Evolutionary conservation across 345 rosid genomes (phyloP).

Genomic region (Conringia planisiliqua): DNA sequence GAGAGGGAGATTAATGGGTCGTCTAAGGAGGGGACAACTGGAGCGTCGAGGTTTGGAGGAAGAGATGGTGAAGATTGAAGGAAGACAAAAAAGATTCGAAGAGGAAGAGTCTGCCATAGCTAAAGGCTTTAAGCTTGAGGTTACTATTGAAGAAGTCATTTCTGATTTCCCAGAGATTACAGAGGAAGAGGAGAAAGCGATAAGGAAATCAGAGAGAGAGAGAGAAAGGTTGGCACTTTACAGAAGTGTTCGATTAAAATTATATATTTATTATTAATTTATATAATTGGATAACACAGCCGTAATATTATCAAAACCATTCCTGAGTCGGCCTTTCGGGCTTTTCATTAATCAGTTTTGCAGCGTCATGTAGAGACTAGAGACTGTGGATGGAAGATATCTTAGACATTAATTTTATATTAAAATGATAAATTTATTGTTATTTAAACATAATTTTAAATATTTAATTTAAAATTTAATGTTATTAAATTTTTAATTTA

Average conservation of each 20-base stretch:
- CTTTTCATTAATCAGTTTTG: no score
- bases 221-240: not conserved
- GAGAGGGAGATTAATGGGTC: conserved; percentile 31
- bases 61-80: conserved; percentile 34
- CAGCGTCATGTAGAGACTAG: no score
- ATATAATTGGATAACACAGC: no score
- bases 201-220: not conserved
- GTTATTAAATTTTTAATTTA: no score
- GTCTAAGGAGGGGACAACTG: conserved; percentile 27
- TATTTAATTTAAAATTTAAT: no score
- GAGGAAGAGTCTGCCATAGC: conserved; percentile 46
- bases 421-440: no score
- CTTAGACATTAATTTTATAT: no score
- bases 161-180: not conserved
- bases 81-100: conserved; percentile 33
- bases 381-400: no score
- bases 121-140: conserved; percentile 41
- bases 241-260: not conserved
- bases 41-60: conserved; percentile 33
- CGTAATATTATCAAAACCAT: no score
- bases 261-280: no score
- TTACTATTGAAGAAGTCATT: conserved; percentile 38
- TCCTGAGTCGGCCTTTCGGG: no score
- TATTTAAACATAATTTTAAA: no score
- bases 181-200: not conserved